These are phyloP conservation scores for Bonia amplexicaulis DNA, from an alignment of 176 grass and related monocot species.

Conservation along the genomic window DNA sequence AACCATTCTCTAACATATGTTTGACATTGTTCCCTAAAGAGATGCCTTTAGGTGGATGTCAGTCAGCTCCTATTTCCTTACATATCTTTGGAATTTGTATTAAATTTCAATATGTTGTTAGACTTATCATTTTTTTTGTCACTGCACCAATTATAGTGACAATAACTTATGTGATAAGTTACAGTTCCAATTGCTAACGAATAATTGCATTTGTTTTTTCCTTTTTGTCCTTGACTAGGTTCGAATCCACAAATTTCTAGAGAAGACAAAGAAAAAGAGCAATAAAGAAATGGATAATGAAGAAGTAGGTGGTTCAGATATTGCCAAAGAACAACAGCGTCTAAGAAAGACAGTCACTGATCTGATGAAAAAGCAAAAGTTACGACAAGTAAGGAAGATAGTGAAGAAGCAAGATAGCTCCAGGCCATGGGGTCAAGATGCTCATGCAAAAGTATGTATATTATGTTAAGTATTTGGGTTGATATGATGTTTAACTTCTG, in stretches of 20 bases:
- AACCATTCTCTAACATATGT: neutral
- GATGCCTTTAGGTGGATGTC: neutral
- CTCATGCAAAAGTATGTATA: conserved; percentile 69
- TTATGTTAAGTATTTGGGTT: conserved; percentile 6
- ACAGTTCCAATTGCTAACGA: neutral
- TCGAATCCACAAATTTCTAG: conserved; percentile 83
- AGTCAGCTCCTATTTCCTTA: neutral
- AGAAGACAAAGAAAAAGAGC: conserved; percentile 72
- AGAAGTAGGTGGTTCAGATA: conserved; percentile 33
- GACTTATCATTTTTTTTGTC: neutral
- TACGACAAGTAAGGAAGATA: conserved; percentile 57
- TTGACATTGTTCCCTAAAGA: conserved; percentile 7
- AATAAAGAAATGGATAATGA: conserved; percentile 48
- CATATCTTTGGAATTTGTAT: neutral
- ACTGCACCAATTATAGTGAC: neutral
- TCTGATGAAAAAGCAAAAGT: conserved; percentile 81
- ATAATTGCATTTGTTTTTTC: neutral
- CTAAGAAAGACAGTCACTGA: conserved; percentile 85
- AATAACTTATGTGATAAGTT: neutral
- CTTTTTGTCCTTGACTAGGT: conserved; percentile 45
- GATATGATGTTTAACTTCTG: neutral
- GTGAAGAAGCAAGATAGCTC: conserved; percentile 71
- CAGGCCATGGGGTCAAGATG: conserved; percentile 90
- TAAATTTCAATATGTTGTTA: neutral
- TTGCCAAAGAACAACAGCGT: conserved; percentile 50